phyloP scores from a whole-genome alignment of 1,284 basidiomycete species.

The Boletus holoroseus region DNA sequence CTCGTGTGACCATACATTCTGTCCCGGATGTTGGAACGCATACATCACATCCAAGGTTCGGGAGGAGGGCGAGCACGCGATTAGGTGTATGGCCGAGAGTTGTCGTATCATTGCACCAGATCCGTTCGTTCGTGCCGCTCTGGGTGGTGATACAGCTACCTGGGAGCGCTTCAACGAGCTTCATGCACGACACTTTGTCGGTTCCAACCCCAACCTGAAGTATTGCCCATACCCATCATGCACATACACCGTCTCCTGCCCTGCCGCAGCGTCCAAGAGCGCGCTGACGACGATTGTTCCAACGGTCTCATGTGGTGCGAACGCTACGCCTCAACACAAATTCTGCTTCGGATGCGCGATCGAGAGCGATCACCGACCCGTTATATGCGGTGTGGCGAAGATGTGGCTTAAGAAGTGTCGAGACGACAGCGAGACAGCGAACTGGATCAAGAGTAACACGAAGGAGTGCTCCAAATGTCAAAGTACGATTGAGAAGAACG shows the following conservation, averaged over 20 bases:
- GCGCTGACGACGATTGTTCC: slow-evolving; percentile 81
- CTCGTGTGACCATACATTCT: slow-evolving; percentile 79
- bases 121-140: slow-evolving; percentile 42
- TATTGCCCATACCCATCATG: slow-evolving; percentile 90
- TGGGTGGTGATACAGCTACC: slow-evolving; percentile 42
- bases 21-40: slow-evolving; percentile 81
- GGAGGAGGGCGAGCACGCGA: slow-evolving; percentile 82
- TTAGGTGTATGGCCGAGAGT: slow-evolving; percentile 91
- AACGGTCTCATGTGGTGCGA: slow-evolving; percentile 77
- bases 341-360: slow-evolving; percentile 92
- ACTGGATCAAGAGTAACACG: slow-evolving; percentile 99
- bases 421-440: slow-evolving; percentile 97
- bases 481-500: slow-evolving; percentile 99
- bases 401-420: slow-evolving; percentile 97
- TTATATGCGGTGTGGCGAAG: slow-evolving; percentile 84
- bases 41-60: slow-evolving; percentile 85
- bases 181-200: slow-evolving; percentile 86
- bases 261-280: slow-evolving; percentile 63
- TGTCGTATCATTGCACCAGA: slow-evolving; percentile 77
- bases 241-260: slow-evolving; percentile 87
- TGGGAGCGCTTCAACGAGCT: slow-evolving; percentile 79
- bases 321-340: slow-evolving; percentile 47
- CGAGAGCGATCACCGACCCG: slow-evolving; percentile 84
- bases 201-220: slow-evolving; percentile 76
- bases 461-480: slow-evolving; percentile 96